phyloP scores from a whole-genome alignment of 148 eudicot species.

The Pharnaceum exiguum region DNA sequence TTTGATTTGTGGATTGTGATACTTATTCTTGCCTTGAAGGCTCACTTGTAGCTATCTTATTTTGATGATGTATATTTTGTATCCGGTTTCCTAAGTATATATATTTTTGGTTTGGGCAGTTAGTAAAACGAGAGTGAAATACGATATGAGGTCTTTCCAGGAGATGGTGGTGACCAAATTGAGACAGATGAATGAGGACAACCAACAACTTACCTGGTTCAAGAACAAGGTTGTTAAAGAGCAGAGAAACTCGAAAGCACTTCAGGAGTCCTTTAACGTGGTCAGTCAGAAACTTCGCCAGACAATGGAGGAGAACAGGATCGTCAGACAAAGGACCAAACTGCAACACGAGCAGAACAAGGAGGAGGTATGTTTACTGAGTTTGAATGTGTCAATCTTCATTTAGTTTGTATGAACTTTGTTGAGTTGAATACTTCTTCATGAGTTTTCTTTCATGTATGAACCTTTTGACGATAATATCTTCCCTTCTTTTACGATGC shows the following conservation, averaged over 20 bases:
- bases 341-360: conserved; percentile 45
- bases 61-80: too few relatives aligned
- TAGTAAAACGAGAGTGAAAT: conserved; percentile 59
- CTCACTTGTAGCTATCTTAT: too few relatives aligned
- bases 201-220: conserved; percentile 50
- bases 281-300: conserved; percentile 47
- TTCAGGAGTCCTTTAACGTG: conserved; percentile 38
- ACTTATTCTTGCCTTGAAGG: too few relatives aligned
- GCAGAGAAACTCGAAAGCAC: conserved; percentile 38
- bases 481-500: background rate
- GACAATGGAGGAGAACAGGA: conserved; percentile 37
- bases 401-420: background rate
- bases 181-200: conserved; percentile 77
- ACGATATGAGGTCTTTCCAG: conserved; percentile 51
- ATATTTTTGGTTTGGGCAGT: conserved; percentile 25
- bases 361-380: conserved; percentile 47
- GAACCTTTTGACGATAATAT: background rate
- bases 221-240: conserved; percentile 52
- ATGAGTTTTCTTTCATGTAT: too few relatives aligned
- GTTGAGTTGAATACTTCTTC: background rate
- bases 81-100: too few relatives aligned
- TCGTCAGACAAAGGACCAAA: conserved; percentile 53
- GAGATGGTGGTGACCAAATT: conserved; percentile 56
- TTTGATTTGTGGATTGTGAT: too few relatives aligned
- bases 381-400: background rate